A percentile compares a stretch with the other conserved stretches of the same genome.
phyloP scores from a whole-genome alignment of 2,329 filamentous ascomycete species.

The Didymellaceae sp. region DNA sequence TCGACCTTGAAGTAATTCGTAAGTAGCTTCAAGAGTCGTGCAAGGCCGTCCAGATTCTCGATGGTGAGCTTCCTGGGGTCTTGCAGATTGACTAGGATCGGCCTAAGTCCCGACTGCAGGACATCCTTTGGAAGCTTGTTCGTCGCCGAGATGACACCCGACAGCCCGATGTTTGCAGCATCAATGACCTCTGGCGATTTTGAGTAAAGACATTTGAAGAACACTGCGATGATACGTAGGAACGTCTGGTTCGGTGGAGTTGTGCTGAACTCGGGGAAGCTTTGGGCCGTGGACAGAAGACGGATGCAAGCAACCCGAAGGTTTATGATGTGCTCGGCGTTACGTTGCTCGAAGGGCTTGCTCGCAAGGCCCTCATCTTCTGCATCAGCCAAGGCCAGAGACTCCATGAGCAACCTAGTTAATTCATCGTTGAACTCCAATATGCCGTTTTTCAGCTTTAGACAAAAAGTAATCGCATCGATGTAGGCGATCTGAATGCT shows the following conservation, averaged over 20 bases:
- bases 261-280: conserved; percentile 88
- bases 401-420: conserved; percentile 90
- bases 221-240: conserved; percentile 80
- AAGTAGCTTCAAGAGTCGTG: conserved; percentile 84
- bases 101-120: conserved; percentile 88
- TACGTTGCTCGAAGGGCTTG: conserved; percentile 87
- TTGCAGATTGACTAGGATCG: conserved; percentile 95
- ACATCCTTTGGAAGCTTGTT: conserved; percentile 95
- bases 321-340: conserved; percentile 92
- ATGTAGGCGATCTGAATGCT: conserved; percentile 97
- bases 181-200: conserved; percentile 92
- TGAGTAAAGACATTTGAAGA: conserved; percentile 97
- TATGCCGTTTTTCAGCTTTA: conserved; percentile 87
- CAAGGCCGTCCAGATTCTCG: conserved; percentile 88
- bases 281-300: conserved; percentile 90
- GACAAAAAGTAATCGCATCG: conserved; percentile 94
- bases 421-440: conserved; percentile 91
- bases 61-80: conserved; percentile 90
- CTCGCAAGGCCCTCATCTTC: conserved; percentile 89
- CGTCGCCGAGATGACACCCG: conserved; percentile 84
- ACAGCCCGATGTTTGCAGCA: conserved; percentile 88
- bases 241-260: conserved; percentile 70
- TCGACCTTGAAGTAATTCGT: conserved; percentile 99
- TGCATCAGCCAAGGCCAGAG: conserved; percentile 89
- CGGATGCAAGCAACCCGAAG: conserved; percentile 92